phyloP scores from a whole-genome alignment of 768 basidiomycete species.

The Termitomyces sp. region DNA sequence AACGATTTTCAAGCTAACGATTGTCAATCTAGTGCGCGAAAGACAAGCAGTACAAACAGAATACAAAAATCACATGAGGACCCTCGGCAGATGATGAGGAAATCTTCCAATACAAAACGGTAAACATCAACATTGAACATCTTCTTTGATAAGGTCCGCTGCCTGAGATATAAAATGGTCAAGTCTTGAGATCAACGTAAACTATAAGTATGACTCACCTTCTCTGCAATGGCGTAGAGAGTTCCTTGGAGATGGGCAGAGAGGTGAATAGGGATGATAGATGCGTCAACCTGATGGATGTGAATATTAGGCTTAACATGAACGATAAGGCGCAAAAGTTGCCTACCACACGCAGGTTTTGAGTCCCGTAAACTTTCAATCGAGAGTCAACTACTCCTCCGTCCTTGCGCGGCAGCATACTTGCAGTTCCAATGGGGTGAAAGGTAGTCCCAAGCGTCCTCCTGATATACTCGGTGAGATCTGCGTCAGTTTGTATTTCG shows the following conservation, averaged over 20 bases:
- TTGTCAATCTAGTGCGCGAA: no score
- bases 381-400: slow-evolving; percentile 37
- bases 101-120: no score
- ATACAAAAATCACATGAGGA: no score
- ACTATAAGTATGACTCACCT: slow-evolving; percentile 20
- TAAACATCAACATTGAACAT: not conserved
- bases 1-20: no score
- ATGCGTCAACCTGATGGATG: slow-evolving; percentile 17
- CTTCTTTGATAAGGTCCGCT: not conserved
- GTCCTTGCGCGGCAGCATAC: slow-evolving; percentile 2
- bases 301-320: no score
- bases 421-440: slow-evolving; percentile 9
- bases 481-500: not conserved
- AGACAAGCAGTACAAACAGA: no score
- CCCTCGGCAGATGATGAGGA: no score
- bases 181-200: slow-evolving; percentile 12
- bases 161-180: not conserved
- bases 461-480: slow-evolving; percentile 1
- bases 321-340: no score
- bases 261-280: slow-evolving; percentile 18
- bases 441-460: not conserved
- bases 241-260: slow-evolving; percentile 16
- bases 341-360: slow-evolving; percentile 34
- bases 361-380: slow-evolving; percentile 32
- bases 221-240: slow-evolving; percentile 21